Base-by-base conservation (phyloP, 176 grass and related monocot genomes). In the Cenchrus americanus region DNA sequence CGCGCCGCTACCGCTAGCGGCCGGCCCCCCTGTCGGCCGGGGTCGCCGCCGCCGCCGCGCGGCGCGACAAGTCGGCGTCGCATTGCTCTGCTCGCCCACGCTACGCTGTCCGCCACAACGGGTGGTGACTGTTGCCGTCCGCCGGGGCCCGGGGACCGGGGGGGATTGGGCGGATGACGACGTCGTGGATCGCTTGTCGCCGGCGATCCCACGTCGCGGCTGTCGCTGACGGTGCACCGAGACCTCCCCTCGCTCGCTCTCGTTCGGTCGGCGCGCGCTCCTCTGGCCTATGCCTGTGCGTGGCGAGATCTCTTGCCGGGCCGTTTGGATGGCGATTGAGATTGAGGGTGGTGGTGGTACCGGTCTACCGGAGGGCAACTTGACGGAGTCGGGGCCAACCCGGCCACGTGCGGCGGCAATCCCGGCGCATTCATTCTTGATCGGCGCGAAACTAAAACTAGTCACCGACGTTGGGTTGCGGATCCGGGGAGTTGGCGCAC, bases 341-440 rank as follows among this genome's bases (percentile, higher is more conserved):
- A 4, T 11, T 14, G 48, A 50, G 12, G 49, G n/a, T 40, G 47
- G 47, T 11, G 5, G 59, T 48, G 76, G 43, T 50, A 5, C 43
- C 41, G 58, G 51, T n/a, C n/a, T n/a, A n/a, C n/a, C 1, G 5
- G 43, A 9, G 8, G 1, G 8, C 62, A 63, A 34, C 18, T 65
- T 50, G 60, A 47, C 23, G n/a, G 73, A 53, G 19, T 42, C 18
- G 30, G 17, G 24, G n/a, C 62, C 77, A 37, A 7, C 10, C 44
- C 47, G 48, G 19, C 62, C 78, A 80, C 78, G 78, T 80, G 62
- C 62, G 77, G 61, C 77, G 77, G 62, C 77, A 47, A 78, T 49
- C 76, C 42, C 59, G 58, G 14, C 26, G 73, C 73, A 40, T n/a
- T 57, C 10, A 42, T 42, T 58, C 52, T 10, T 40, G 26, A 5